These are phyloP conservation scores for Fagopyrum homotropicum DNA, from an alignment of 148 eudicot genomes.

Conservation along the genomic window DNA sequence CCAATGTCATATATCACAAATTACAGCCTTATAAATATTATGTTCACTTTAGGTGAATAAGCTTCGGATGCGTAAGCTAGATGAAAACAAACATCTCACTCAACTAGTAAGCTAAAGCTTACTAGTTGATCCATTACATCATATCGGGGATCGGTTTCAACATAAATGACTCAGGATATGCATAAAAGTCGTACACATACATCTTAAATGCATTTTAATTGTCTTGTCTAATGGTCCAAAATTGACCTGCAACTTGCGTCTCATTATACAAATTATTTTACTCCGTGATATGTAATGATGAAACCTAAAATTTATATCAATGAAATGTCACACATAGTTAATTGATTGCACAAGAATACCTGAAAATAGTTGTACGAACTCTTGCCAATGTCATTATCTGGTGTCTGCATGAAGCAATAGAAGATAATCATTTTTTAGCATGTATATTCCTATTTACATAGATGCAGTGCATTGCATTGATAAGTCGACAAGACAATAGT, in stretches of 20 bases:
- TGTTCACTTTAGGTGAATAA: not conserved
- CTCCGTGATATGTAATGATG: not conserved
- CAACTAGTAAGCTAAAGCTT: too few relatives aligned
- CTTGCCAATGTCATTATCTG: conserved; percentile 96
- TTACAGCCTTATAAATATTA: not conserved
- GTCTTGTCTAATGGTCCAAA: not conserved
- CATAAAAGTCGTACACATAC: too few relatives aligned
- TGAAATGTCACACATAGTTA: not conserved
- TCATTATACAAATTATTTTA: not conserved
- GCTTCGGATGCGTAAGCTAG: not conserved
- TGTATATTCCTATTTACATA: not conserved
- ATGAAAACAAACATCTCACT: not conserved
- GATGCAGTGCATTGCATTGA: not conserved
- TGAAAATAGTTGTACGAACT: conserved; percentile 83
- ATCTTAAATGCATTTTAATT: not conserved
- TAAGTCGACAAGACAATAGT: not conserved
- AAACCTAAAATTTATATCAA: not conserved
- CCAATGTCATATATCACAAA: not conserved
- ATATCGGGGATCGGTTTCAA: too few relatives aligned
- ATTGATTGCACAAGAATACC: conserved; percentile 27
- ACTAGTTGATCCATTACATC: not conserved
- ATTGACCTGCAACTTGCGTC: not conserved
- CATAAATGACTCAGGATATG: too few relatives aligned
- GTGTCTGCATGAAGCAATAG: conserved; percentile 44
- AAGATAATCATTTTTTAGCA: not conserved